Conservation (phyloP, 208 protist genomes). For the Crithidia mellificae region DNA sequence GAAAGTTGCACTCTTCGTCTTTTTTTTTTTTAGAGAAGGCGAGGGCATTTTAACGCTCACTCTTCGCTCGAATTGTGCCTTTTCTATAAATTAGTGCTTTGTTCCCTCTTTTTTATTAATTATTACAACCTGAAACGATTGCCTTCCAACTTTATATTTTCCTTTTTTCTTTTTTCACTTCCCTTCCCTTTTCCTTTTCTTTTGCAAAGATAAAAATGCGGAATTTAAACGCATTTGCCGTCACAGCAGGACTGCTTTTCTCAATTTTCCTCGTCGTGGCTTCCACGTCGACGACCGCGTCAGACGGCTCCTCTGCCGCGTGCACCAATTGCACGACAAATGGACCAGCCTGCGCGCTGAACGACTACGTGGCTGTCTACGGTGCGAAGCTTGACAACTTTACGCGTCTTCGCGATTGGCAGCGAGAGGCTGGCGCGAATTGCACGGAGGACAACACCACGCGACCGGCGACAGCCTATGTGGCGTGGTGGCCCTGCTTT, state of each 20-base stretch:
- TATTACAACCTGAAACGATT: too few species aligned
- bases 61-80: too few species aligned
- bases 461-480: not conserved
- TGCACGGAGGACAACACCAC: not conserved
- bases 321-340: not conserved
- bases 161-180: not conserved
- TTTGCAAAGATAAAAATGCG: not conserved
- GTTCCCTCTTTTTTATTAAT: not conserved
- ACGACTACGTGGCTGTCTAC: slow-evolving; percentile 11
- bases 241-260: not conserved
- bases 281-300: not conserved
- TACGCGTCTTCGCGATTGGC: slow-evolving; percentile 12
- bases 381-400: not conserved
- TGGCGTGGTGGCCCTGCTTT: slow-evolving; percentile 13
- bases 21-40: too few species aligned
- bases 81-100: not conserved
- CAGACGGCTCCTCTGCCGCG: not conserved
- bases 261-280: not conserved
- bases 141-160: not conserved
- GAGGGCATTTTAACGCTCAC: too few species aligned
- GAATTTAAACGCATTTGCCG: not conserved
- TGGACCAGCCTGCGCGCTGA: not conserved
- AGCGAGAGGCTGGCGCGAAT: not conserved
- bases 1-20: too few species aligned
- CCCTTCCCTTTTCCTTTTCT: not conserved